Percentiles rank a stretch among this genome's conserved stretches.
Evolutionary conservation across 345 rosid species (phyloP).

Genomic region (Brassica carinata): DNA sequence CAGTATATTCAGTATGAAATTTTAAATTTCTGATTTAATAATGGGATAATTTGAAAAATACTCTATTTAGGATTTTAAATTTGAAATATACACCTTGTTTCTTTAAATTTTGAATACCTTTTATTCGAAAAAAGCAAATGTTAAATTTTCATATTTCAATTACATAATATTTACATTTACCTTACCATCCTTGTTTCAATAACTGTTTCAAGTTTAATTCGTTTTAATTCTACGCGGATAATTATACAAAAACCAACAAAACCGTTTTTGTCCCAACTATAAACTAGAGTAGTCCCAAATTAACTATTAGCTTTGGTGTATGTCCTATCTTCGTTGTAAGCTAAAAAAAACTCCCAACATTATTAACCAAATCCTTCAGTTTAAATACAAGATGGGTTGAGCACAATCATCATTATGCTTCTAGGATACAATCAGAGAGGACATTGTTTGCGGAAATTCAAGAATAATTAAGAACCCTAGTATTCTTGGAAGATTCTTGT

Average conservation of each 20-base stretch:
- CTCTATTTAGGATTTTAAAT: not conserved
- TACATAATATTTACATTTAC: not conserved
- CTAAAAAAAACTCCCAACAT: constrained; percentile 25
- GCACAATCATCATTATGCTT: constrained; percentile 24
- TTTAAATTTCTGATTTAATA: not conserved
- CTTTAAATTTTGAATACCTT: too few relatives aligned
- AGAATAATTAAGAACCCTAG: constrained; percentile 16
- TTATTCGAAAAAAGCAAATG: not conserved
- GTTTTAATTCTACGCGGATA: constrained; percentile 14
- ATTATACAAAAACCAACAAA: constrained; percentile 15
- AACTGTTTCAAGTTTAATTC: constrained; percentile 10
- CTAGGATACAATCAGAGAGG: constrained; percentile 29
- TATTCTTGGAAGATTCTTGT: constrained; percentile 34
- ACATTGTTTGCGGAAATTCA: constrained; percentile 32
- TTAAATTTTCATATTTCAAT: not conserved
- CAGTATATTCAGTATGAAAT: not conserved
- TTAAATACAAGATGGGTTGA: constrained; percentile 33
- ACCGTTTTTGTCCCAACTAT: constrained; percentile 29
- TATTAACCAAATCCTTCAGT: constrained; percentile 16
- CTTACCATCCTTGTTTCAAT: not conserved
- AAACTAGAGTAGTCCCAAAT: constrained; percentile 28
- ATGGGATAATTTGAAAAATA: not conserved
- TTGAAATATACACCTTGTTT: not conserved
- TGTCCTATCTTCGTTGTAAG: constrained; percentile 27
- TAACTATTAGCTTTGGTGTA: constrained; percentile 28